Base-by-base conservation (phyloP, 2,329 filamentous ascomycete genomes). In the Drechmeria coniospora region DNA sequence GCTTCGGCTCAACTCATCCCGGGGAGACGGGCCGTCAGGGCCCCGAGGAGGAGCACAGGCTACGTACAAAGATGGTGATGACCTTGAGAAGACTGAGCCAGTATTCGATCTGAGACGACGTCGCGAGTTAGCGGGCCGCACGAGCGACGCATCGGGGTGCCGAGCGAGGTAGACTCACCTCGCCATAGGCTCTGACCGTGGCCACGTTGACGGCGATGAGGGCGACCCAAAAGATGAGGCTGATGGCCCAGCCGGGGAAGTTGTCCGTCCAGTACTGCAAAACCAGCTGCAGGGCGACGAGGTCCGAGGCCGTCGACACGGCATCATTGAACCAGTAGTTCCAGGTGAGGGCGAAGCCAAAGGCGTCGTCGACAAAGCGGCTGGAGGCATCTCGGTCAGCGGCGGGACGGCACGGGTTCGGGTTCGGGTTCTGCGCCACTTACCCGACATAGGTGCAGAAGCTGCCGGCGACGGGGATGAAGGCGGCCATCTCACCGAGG, bases 311-410 rank as follows among this genome's bases (percentile, higher is more conserved):
- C 2, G 49, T 53, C 0, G 51, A 54, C 0, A 54, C 49, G 15
- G 70, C 71, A 47, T 76, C 69, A 43, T 77, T 75, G 40, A 75
- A 74, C 70, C 70, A 77, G 45, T 68, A 69, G 37, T 69, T 70
- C 65, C 64, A 69, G 0, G 63, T 67, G 17, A 67, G 44, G 3
- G 63, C 62, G 34, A 68, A 68, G 1, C 63, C 64, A 35, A 65
- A 59, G 1, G 62, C 57, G 38, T 65, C 61, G 37, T 68, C 63
- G 8, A 68, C 57, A 32, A 63, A 68, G 25, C 63, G 56, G 8
- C 50, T 46, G 20, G 22, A 36, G 18, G 30, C 28, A 6, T n/a
- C n/a, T n/a, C n/a, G n/a, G n/a, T n/a, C n/a, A n/a, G n/a, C n/a
- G n/a, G n/a, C n/a, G n/a, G n/a, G n/a, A n/a, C n/a, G n/a, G n/a